These are phyloP conservation scores for Leishmania arabica DNA, from an alignment of 208 protist species.

Conservation along the genomic window DNA sequence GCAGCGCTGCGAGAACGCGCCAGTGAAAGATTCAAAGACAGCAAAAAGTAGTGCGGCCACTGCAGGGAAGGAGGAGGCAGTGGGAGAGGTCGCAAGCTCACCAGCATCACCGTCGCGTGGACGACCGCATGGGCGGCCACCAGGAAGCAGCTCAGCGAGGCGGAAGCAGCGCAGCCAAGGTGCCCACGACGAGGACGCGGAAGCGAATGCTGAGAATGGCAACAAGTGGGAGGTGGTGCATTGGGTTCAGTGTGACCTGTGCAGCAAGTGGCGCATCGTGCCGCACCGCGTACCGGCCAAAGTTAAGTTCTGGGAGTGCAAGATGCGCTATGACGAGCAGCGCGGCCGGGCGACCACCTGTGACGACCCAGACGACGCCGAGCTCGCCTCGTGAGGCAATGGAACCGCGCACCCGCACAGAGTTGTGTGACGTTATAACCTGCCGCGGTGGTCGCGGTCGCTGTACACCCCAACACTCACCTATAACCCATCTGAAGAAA, in stretches of 20 bases:
- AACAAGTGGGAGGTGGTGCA: slow-evolving; percentile 52
- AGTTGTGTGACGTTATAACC: neutral
- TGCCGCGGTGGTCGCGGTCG: neutral
- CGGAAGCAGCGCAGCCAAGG: neutral
- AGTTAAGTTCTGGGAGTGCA: slow-evolving; percentile 64
- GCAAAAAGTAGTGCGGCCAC: neutral
- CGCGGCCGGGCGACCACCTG: slow-evolving; percentile 48
- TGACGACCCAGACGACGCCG: slow-evolving; percentile 68
- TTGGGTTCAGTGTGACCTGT: slow-evolving; percentile 86
- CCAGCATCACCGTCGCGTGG: neutral
- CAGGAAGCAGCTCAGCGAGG: neutral
- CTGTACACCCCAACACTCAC: neutral
- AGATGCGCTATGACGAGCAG: slow-evolving; percentile 56
- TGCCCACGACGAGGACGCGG: neutral
- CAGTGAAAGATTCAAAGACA: neutral
- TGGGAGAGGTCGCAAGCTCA: neutral
- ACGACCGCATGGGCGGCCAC: neutral
- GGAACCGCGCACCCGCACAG: neutral
- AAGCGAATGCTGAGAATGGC: neutral
- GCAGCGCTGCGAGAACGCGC: slow-evolving; percentile 1
- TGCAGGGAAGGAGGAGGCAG: neutral
- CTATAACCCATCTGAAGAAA: neutral
- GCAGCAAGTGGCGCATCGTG: slow-evolving; percentile 84
- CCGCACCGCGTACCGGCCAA: slow-evolving; percentile 38
- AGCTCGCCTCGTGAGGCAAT: slow-evolving; percentile 23